Evolutionary conservation across 1,139 yeast genomes (phyloP), one percentile per base, ranked within the genome.

Genomic region (Pichia sp.): DNA sequence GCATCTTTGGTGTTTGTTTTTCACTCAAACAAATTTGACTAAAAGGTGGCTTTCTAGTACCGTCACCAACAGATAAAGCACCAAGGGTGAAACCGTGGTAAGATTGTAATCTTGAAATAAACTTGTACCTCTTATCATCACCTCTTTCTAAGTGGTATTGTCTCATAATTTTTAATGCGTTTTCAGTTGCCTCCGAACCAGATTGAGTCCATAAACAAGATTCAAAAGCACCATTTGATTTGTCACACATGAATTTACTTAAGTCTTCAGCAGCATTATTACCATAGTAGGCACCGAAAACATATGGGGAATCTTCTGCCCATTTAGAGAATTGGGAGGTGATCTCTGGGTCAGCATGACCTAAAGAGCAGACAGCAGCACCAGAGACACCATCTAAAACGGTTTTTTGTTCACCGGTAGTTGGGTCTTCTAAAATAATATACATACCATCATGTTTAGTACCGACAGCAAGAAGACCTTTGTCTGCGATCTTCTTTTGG

Each of bases 131-230:
- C 51, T 73, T 67, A 15, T 69, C 65, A 50, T 75, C 72, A 44
- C 78, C 77, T 50, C 63, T 74, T 62, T 76, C 82, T 48, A 71
- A 58, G 60, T 71, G 77, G 62, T 77, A 78, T 61, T 72, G 76
- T 58, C 72, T 66, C 53, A 68, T 65, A 47, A 72, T 64, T 58
- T 71, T 77, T 63, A 79, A 59, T 5, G 81, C 80, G 59, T 76
- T 77, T 60, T 79, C 84, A 58, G 76, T 79, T 36, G 81, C 69
- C 62, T 79, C 85, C 24, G 83, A 77, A 35, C 84, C 85, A 6
- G 83, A 79, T 52, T 78, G 72, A 34, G 80, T 74, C 71, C 77
- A 78, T 46, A 76, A 60, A 12, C 81, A 81, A 42, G 78, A 67
- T 35, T 71, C 70, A 60, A 79, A 79, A 4, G 76, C 77, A 26